Evolutionary conservation across 1,139 yeast species (phyloP).

Genomic region (Suhomyces kunorum): DNA sequence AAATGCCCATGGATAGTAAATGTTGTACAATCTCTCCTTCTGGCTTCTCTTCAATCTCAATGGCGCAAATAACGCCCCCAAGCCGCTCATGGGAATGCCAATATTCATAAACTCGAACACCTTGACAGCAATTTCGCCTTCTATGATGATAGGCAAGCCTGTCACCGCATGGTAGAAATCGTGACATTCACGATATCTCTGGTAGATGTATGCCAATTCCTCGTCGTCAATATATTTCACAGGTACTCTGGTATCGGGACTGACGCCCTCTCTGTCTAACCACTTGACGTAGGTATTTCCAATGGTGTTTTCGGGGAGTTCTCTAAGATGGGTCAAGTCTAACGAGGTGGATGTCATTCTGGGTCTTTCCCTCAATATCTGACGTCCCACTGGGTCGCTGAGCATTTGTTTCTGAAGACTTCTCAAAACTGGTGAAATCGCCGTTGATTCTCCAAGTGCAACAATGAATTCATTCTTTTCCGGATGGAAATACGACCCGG

Average conservation of each 20-base stretch:
- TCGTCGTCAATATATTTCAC: slow-evolving; percentile 87
- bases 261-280: slow-evolving; percentile 84
- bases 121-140: slow-evolving; percentile 93
- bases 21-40: slow-evolving; percentile 55
- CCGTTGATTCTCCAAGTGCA: slow-evolving; percentile 93
- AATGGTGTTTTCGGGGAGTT: slow-evolving; percentile 67
- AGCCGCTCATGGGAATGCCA: slow-evolving; percentile 94
- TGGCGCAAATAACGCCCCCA: slow-evolving; percentile 89
- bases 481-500: slow-evolving; percentile 85
- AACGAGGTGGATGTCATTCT: slow-evolving; percentile 75
- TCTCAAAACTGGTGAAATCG: slow-evolving; percentile 65
- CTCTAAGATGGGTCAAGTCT: slow-evolving; percentile 59
- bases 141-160: slow-evolving; percentile 86
- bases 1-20: slow-evolving; percentile 90
- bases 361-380: slow-evolving; percentile 76
- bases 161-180: slow-evolving; percentile 95
- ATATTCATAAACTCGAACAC: slow-evolving; percentile 90
- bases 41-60: slow-evolving; percentile 55
- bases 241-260: slow-evolving; percentile 90
- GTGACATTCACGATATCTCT: slow-evolving; percentile 93
- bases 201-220: slow-evolving; percentile 87
- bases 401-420: slow-evolving; percentile 73
- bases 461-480: slow-evolving; percentile 79
- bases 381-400: slow-evolving; percentile 71
- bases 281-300: slow-evolving; percentile 80